Evolutionary conservation across 352 stramenopile species (phyloP), one percentile per base, ranked within the genome.

Genomic region (Aphanomyces astaci): DNA sequence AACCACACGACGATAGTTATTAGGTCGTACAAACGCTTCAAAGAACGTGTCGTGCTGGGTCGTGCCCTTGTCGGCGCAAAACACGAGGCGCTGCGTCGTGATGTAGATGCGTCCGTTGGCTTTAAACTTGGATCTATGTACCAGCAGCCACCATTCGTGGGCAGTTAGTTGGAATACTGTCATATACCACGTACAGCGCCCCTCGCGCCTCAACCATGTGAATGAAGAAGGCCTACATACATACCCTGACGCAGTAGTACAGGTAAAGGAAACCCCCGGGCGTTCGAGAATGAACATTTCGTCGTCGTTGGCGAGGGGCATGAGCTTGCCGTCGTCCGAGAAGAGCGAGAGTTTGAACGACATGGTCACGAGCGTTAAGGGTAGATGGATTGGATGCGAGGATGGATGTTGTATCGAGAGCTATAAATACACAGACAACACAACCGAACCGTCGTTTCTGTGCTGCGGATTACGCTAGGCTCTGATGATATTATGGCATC

Each of bases 201-300:
- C n/a, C n/a, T n/a, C n/a, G n/a, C n/a, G n/a, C n/a, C n/a, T n/a
- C n/a, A n/a, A n/a, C n/a, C n/a, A n/a, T n/a, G n/a, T n/a, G n/a
- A n/a, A n/a, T n/a, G n/a, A n/a, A n/a, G n/a, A n/a, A n/a, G n/a
- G n/a, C n/a, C n/a, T 33, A 28, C 31, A 53, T 19, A 80, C 79
- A 54, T 51, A 90, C 84, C 83, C 76, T 5, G 73, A 62, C 19
- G 71, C 79, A n/a, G n/a, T n/a, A 56, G 80, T 86, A 71, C 77
- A 81, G 64, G 90, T 78, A 69, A 93, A 93, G 2, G 80, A 85
- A 71, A 93, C 88, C 63, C 86, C 86, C 30, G 80, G 76, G 31
- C 84, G 84, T 64, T 93, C 80, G 24, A 93, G 77, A 68, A 93
- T 90, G 68, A 93, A 93, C 3, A 93, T 68, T 76, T 93, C 84